A percentile compares a stretch with the other conserved stretches of the same genome.
Conservation (phyloP, 257 asterid species). For the Fraxinus anomala region DNA sequence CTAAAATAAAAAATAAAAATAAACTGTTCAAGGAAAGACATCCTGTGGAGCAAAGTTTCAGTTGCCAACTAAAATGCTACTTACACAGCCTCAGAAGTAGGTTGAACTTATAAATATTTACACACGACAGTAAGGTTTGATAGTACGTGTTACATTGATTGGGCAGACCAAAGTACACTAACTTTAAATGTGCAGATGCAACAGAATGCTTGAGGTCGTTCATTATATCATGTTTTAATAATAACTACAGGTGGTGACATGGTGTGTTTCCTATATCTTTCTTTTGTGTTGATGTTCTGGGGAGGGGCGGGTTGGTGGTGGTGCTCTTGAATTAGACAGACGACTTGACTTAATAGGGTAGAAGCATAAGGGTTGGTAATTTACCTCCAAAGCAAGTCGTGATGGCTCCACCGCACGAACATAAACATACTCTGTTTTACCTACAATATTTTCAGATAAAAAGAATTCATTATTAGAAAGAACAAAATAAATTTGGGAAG, state of each 20-base stretch:
- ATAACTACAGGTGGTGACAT: constrained; percentile 13
- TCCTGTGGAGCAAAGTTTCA: constrained; percentile 4
- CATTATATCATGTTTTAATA: constrained; percentile 15
- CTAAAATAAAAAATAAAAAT: background rate
- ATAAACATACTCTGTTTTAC: constrained; percentile 80
- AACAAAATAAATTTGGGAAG: constrained; percentile 1
- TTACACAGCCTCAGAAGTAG: background rate
- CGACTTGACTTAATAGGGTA: constrained; percentile 13
- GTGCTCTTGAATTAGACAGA: constrained; percentile 3
- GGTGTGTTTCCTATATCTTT: constrained; percentile 1
- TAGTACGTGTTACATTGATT: background rate
- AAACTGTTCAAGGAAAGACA: constrained; percentile 3
- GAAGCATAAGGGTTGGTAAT: constrained; percentile 17
- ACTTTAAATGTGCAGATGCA: constrained; percentile 9
- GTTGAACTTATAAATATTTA: background rate
- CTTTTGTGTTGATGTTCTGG: constrained; percentile 13
- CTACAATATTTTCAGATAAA: constrained; percentile 42
- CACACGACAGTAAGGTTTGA: constrained; percentile 4
- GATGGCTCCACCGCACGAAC: constrained; percentile 72
- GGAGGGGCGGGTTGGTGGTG: constrained; percentile 5
- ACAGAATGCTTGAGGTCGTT: constrained; percentile 1
- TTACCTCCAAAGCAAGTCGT: constrained; percentile 78
- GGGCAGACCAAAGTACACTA: background rate
- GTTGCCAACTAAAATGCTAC: constrained; percentile 5
- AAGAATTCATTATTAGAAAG: background rate